Base-by-base conservation (phyloP, 2,329 filamentous ascomycete genomes). In the Bretziella fagacearum region DNA sequence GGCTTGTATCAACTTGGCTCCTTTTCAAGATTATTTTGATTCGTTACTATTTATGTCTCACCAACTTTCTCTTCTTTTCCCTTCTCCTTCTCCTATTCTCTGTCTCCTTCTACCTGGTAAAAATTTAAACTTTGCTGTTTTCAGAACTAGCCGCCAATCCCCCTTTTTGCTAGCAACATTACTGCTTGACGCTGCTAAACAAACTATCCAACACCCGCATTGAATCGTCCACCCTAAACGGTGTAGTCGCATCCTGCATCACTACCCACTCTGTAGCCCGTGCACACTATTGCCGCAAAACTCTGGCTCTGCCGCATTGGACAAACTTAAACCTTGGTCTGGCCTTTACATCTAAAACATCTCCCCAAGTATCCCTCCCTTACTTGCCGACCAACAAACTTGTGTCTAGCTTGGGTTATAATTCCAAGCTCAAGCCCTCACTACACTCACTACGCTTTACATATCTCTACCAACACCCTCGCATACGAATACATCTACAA, bases 281-380 rank as follows among this genome's bases (percentile, higher is more conserved):
- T 43, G 40, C 40, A 43, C 26, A 30, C 26, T 17, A 43, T 43
- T 43, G 26, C 40, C 40, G 40, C 26, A 26, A 25, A 43, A 43
- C 40, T 43, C 40, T 43, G 26, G 15, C 26, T 43, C 25, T 43
- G 26, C 40, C 40, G 40, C 26, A 43, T 43, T 43, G 40, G 15
- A 30, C 40, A 43, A 13, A 29, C 26, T 30, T 43, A 18, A 43
- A 43, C 15, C 40, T 43, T 43, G 13, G 23, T 13, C 26, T 43
- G 40, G 40, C 35, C n/a, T n/a, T n/a, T n/a, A n/a, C n/a, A n/a
- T n/a, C n/a, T n/a, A n/a, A n/a, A n/a, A n/a, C n/a, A n/a, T n/a
- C n/a, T n/a, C n/a, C n/a, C n/a, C n/a, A n/a, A n/a, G n/a, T n/a
- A n/a, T n/a, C n/a, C n/a, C n/a, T n/a, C n/a, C n/a, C n/a, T n/a